Conservation (phyloP, 371 early-diverging fungal genomes). For the Mucor circinelloides region DNA sequence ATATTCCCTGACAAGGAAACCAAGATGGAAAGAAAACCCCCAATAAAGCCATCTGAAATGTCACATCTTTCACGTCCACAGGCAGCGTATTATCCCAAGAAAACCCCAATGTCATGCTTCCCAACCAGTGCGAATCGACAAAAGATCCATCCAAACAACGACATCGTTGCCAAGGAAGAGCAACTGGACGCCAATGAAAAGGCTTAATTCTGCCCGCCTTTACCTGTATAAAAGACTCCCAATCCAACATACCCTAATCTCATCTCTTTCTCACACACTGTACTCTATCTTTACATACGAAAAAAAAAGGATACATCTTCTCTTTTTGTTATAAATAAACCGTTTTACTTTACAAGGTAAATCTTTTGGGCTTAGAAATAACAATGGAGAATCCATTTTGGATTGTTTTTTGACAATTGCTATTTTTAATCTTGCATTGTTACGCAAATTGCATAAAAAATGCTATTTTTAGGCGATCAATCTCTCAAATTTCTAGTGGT, state of each 20-base stretch:
- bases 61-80: conserved; percentile 12
- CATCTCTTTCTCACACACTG: not conserved
- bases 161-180: not conserved
- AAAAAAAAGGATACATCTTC: not conserved
- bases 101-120: conserved; percentile 3
- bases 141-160: not conserved
- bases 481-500: conserved; percentile 21
- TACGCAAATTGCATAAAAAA: not conserved
- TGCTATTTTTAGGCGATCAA: conserved; percentile 2
- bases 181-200: not conserved
- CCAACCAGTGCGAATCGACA: not conserved
- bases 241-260: not conserved
- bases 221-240: not conserved
- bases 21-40: conserved; percentile 11
- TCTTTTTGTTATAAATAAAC: not conserved
- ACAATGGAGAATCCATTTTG: not conserved
- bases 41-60: conserved; percentile 16
- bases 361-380: not conserved
- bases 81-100: conserved; percentile 11
- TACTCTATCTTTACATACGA: not conserved
- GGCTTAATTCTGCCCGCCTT: not conserved
- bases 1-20: conserved; percentile 23
- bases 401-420: conserved; percentile 1
- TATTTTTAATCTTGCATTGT: conserved; percentile 3
- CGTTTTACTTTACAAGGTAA: not conserved